These are phyloP conservation scores for Blechomonas ayalai DNA, from an alignment of 208 protist species.

Conservation along the genomic window DNA sequence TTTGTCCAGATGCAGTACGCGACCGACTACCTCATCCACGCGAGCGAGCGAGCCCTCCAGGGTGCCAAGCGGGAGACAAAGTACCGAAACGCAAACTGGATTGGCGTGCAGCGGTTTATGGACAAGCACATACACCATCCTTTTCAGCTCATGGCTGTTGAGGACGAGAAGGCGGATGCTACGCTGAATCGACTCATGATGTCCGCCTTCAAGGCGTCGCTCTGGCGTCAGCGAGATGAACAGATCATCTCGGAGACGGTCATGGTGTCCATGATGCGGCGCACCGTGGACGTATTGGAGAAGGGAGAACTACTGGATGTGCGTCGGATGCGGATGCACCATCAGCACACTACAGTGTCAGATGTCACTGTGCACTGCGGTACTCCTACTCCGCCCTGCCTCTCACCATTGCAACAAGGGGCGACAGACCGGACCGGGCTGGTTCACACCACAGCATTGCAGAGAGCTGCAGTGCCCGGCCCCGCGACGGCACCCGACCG, in stretches of 20 bases:
- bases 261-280: constrained; percentile 22
- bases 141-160: constrained; percentile 21
- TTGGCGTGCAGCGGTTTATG: constrained; percentile 49
- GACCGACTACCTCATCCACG: constrained; percentile 29
- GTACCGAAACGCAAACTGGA: constrained; percentile 69
- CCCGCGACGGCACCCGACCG: not conserved
- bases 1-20: constrained; percentile 59
- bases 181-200: constrained; percentile 65
- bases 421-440: too few relatives aligned
- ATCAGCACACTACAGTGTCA: too few relatives aligned
- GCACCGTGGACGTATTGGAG: constrained; percentile 22
- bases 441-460: too few relatives aligned
- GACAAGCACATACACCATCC: constrained; percentile 32
- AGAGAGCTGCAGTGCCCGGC: not conserved
- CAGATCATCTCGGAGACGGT: constrained; percentile 64
- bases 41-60: constrained; percentile 34
- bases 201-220: constrained; percentile 52
- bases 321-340: constrained; percentile 29
- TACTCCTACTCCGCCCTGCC: too few relatives aligned
- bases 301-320: constrained; percentile 37
- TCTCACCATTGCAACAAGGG: too few relatives aligned
- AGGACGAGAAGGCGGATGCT: constrained; percentile 33
- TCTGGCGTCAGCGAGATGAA: constrained; percentile 71
- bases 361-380: too few relatives aligned
- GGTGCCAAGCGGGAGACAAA: constrained; percentile 49